These are phyloP conservation scores for Rosellinia necatrix DNA, from an alignment of 2,329 filamentous ascomycete genomes.

Conservation along the genomic window DNA sequence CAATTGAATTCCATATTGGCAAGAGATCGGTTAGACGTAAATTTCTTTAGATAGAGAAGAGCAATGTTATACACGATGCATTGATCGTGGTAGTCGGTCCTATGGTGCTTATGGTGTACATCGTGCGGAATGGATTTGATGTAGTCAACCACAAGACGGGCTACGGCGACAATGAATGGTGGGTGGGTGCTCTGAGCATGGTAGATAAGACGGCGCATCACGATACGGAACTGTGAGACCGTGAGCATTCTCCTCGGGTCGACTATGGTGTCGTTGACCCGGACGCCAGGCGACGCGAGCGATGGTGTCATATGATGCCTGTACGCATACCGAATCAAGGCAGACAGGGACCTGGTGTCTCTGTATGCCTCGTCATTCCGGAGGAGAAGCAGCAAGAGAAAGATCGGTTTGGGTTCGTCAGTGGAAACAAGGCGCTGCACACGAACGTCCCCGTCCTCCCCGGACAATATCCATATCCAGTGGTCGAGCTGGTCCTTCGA, in stretches of 20 bases:
- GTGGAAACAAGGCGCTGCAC: slow-evolving; percentile 44
- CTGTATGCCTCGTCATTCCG: slow-evolving; percentile 42
- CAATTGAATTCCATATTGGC: slow-evolving; percentile 55
- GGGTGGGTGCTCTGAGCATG: slow-evolving; percentile 38
- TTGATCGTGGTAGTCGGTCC: slow-evolving; percentile 34
- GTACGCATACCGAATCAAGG: slow-evolving; percentile 43
- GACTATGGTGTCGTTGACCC: too few species aligned
- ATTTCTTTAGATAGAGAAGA: slow-evolving; percentile 44
- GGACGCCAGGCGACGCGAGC: neutral
- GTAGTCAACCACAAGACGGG: slow-evolving; percentile 38
- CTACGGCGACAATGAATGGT: slow-evolving; percentile 37
- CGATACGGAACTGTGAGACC: slow-evolving; percentile 30
- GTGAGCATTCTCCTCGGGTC: slow-evolving; percentile 20
- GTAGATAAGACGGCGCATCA: slow-evolving; percentile 35
- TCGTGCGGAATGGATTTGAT: slow-evolving; percentile 35
- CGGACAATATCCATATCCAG: slow-evolving; percentile 50
- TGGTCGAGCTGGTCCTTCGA: slow-evolving; percentile 42
- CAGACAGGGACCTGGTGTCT: slow-evolving; percentile 38
- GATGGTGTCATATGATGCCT: slow-evolving; percentile 22
- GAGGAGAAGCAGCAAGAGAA: slow-evolving; percentile 45
- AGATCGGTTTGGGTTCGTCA: slow-evolving; percentile 45
- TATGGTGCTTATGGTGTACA: slow-evolving; percentile 21
- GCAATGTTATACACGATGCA: slow-evolving; percentile 49
- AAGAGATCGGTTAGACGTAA: slow-evolving; percentile 42
- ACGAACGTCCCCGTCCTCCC: slow-evolving; percentile 42